Base-by-base conservation (phyloP, 306 rosid genomes). In the Senna tora region DNA sequence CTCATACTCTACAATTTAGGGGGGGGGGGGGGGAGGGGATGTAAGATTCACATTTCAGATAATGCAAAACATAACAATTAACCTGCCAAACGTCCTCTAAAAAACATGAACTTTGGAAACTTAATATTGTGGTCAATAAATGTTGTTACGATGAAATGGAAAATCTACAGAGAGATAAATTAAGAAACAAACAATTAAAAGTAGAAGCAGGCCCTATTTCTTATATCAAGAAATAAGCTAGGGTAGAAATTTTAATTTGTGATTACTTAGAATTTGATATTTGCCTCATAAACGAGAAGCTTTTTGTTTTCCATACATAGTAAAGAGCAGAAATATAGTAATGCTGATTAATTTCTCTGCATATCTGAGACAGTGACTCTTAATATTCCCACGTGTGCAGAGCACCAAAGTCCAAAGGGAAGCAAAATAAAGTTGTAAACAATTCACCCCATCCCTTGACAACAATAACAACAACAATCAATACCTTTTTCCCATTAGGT, bases 1-100 rank as follows among this genome's bases (percentile, higher is more conserved):
- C 81, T 94, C 99, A 75, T 91, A 91, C 87, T 94, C 99, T 94
- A 61, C 36, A 82, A 62, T 79, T 47, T 34, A 9, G 2, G 76
- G 60, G 8, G 51, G 34, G n/a, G n/a, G n/a, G n/a, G n/a, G n/a
- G n/a, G n/a, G n/a, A n/a, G n/a, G n/a, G n/a, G n/a, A n/a, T n/a
- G n/a, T n/a, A 34, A 3, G 80, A 25, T 66, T 32, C 39, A 74
- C 79, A 55, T 72, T 57, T 66, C 28, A 60, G 73, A 67, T 46
- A 3, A 55, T 54, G 43, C 13, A 71, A 69, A 42, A 54, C 69
- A 64, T 15, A 67, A 9, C 20, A 32, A 32, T 62, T 43, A 33
- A 30, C 73, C 36, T 6, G 21, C 55, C 25, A 75, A 56, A 64
- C 22, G 58, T 69, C 67, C 22, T 6, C 6, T 20, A 11, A 59